Conservation (phyloP, 352 stramenopile genomes). For the Pythium coloratum region DNA sequence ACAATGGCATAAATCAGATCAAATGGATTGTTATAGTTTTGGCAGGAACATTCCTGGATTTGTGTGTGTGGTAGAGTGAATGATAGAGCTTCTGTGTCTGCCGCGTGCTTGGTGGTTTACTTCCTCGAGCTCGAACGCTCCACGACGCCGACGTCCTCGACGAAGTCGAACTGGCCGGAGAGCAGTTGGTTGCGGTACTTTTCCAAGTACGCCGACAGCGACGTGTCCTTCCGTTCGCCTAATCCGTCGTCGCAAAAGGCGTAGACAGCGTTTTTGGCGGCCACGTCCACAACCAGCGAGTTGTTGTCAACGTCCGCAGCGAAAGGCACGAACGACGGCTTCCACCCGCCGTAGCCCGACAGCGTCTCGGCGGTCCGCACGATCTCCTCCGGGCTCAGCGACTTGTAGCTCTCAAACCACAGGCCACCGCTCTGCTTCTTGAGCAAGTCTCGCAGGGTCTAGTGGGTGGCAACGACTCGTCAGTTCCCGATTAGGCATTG, state of each 20-base stretch:
- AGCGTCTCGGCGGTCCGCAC: conserved; percentile 51
- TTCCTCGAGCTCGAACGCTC: conserved; percentile 72
- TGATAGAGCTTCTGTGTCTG: neutral
- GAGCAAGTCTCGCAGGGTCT: conserved; percentile 65
- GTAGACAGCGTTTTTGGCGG: conserved; percentile 58
- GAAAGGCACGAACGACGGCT: conserved; percentile 65
- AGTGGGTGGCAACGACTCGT: neutral
- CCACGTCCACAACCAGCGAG: conserved; percentile 57
- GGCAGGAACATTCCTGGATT: neutral
- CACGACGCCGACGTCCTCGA: conserved; percentile 81
- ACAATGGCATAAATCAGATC: conserved; percentile 38
- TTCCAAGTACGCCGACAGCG: conserved; percentile 74
- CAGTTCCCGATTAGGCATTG: neutral
- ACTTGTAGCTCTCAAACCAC: conserved; percentile 87
- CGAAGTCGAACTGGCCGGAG: conserved; percentile 78
- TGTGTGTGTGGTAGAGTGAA: neutral
- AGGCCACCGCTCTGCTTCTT: conserved; percentile 77
- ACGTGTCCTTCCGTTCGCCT: conserved; percentile 43
- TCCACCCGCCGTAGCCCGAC: conserved; percentile 50
- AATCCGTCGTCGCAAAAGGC: conserved; percentile 70
- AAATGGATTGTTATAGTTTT: conserved; percentile 19
- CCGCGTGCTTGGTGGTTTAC: conserved; percentile 14
- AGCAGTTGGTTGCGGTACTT: conserved; percentile 81
- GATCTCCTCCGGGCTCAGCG: conserved; percentile 65
- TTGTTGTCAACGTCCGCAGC: conserved; percentile 68